A percentile compares a stretch with the other conserved stretches of the same genome.
phyloP scores from a whole-genome alignment of 2,329 filamentous ascomycete genomes.

The Myriosclerotinia scirpicola region DNA sequence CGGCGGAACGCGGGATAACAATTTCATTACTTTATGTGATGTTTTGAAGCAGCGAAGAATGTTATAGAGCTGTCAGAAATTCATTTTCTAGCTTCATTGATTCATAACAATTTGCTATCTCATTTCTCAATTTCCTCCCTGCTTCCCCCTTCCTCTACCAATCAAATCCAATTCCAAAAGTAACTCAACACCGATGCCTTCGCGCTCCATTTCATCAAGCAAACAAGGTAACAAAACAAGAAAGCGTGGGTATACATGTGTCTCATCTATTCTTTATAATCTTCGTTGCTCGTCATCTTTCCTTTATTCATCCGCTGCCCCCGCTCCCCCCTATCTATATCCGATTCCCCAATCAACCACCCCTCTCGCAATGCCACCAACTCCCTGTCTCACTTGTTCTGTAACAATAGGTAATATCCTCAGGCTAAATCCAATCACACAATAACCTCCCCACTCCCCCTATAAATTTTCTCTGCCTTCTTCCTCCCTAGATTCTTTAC shows the following conservation, averaged over 20 bases:
- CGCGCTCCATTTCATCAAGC: constrained; percentile 10
- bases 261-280: constrained; percentile 24
- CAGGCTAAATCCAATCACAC: constrained; percentile 19
- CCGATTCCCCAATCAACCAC: not conserved
- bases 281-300: constrained; percentile 19
- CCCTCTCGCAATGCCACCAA: constrained; percentile 1
- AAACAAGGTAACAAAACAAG: constrained; percentile 10
- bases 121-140: not conserved
- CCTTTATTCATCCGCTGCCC: constrained; percentile 21
- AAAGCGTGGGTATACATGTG: constrained; percentile 24
- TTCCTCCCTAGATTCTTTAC: not conserved
- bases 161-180: constrained; percentile 7
- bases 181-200: constrained; percentile 3
- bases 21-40: no score
- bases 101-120: not conserved
- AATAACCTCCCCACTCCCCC: constrained; percentile 9
- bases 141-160: not conserved
- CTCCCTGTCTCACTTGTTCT: constrained; percentile 5
- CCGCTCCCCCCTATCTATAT: constrained; percentile 11
- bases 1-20: no score
- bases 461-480: constrained; percentile 7
- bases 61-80: not conserved
- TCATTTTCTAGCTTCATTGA: constrained; percentile 1
- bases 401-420: constrained; percentile 9
- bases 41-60: not conserved